Percentiles rank a stretch among this genome's conserved stretches.
Evolutionary conservation across 192 early-diverging fungal genomes (phyloP).

Genomic region (Phlyctochytrium planicorne): DNA sequence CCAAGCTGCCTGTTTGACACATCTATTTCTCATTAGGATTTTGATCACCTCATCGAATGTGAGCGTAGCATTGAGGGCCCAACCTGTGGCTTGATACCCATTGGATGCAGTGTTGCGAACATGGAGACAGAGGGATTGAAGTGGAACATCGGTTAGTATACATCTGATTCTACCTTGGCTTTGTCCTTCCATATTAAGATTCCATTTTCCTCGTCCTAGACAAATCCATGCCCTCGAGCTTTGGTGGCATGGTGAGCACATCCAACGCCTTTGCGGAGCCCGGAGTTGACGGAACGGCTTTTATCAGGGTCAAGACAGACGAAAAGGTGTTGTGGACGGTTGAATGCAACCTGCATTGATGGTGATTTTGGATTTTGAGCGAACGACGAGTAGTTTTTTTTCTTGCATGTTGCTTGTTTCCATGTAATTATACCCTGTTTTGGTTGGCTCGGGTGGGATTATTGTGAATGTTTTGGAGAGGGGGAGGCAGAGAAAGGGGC

Average conservation of each 20-base stretch:
- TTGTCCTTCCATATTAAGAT: not conserved
- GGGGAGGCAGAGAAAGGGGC: no score
- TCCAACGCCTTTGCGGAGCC: conserved; percentile 69
- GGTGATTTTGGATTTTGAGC: conserved; percentile 2
- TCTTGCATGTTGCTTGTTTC: not conserved
- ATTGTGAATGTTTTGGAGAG: no score
- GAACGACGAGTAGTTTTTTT: not conserved
- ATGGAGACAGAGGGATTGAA: conserved; percentile 74
- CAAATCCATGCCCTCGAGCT: conserved; percentile 47
- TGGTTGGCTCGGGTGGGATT: no score
- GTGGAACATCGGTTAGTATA: conserved; percentile 76
- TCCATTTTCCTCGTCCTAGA: conserved; percentile 23
- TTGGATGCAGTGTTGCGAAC: conserved; percentile 61
- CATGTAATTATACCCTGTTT: no score
- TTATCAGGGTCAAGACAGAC: conserved; percentile 67
- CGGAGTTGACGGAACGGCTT: conserved; percentile 21
- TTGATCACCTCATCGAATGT: conserved; percentile 66
- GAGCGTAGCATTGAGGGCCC: conserved; percentile 70
- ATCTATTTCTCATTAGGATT: conserved; percentile 39
- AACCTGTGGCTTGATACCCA: conserved; percentile 84
- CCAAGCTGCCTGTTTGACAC: not conserved
- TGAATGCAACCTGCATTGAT: conserved; percentile 46
- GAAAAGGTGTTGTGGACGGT: conserved; percentile 79
- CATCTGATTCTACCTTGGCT: conserved; percentile 7
- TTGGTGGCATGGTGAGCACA: conserved; percentile 80